Conservation (phyloP, 208 protist species). For the Trypanosoma conorhini region DNA sequence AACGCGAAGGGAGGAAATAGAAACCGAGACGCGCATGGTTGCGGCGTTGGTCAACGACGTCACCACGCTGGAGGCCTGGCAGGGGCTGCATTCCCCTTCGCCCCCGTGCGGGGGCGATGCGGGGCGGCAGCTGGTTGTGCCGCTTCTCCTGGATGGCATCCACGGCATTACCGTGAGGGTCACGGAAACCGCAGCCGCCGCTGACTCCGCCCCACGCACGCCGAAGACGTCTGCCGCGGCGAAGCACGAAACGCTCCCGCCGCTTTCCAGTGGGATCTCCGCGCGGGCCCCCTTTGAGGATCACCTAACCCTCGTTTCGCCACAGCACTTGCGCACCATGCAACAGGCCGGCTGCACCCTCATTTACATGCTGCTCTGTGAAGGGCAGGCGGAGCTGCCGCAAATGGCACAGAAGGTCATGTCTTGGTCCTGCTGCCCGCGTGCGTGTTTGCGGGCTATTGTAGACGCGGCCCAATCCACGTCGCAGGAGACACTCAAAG, state of each 20-base stretch:
- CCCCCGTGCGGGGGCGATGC: background rate
- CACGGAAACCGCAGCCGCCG: background rate
- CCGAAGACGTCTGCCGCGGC: background rate
- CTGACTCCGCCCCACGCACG: background rate
- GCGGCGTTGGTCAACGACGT: constrained; percentile 47
- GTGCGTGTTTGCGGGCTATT: constrained; percentile 7
- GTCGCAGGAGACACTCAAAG: constrained; percentile 17
- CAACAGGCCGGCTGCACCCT: constrained; percentile 48
- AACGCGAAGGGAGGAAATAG: background rate
- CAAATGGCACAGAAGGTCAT: constrained; percentile 12
- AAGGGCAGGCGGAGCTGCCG: constrained; percentile 27
- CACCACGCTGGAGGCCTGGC: constrained; percentile 41
- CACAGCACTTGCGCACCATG: constrained; percentile 29
- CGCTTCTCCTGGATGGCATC: constrained; percentile 32
- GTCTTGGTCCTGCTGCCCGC: constrained; percentile 23
- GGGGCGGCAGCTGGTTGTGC: constrained; percentile 8
- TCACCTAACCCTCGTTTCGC: constrained; percentile 22
- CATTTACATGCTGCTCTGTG: constrained; percentile 51
- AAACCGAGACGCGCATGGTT: background rate
- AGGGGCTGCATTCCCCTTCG: constrained; percentile 5
- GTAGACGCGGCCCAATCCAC: constrained; percentile 9
- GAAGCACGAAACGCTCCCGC: constrained; percentile 4
- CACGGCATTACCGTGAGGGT: constrained; percentile 28
- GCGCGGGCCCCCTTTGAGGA: constrained; percentile 37
- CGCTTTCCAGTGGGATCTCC: constrained; percentile 28